A percentile compares a stretch with the other conserved stretches of the same genome.
phyloP scores from a whole-genome alignment of 495 filamentous ascomycete species.

The Aspergillus nanangensis region DNA sequence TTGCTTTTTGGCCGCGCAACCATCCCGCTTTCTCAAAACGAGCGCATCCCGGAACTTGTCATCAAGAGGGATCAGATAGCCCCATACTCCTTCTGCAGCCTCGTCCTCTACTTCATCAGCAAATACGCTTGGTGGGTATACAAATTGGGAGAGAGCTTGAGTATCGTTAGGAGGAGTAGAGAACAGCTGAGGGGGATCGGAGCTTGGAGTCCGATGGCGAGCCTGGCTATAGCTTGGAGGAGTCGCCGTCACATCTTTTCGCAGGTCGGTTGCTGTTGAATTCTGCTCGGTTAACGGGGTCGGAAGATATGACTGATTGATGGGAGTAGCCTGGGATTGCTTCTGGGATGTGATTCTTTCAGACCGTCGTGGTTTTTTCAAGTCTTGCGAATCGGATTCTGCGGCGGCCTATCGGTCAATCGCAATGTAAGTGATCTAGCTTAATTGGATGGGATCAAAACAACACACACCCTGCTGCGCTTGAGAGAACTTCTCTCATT shows the following conservation, averaged over 20 bases:
- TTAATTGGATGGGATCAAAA: not conserved
- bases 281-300: slow-evolving; percentile 71
- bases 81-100: slow-evolving; percentile 84
- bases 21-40: slow-evolving; percentile 64
- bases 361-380: slow-evolving; percentile 50
- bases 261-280: slow-evolving; percentile 57
- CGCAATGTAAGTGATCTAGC: not conserved
- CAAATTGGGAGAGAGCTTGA: slow-evolving; percentile 70
- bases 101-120: slow-evolving; percentile 81
- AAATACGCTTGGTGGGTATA: slow-evolving; percentile 67
- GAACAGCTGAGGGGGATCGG: slow-evolving; percentile 59
- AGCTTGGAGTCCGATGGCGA: slow-evolving; percentile 46
- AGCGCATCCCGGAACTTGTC: slow-evolving; percentile 62
- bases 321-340: slow-evolving; percentile 50
- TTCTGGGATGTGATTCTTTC: slow-evolving; percentile 51
- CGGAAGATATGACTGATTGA: slow-evolving; percentile 67
- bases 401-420: slow-evolving; percentile 37
- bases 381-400: slow-evolving; percentile 37
- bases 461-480: slow-evolving; percentile 39
- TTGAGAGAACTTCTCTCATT: slow-evolving; percentile 51
- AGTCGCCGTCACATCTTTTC: slow-evolving; percentile 69
- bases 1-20: slow-evolving; percentile 57
- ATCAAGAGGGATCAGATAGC: slow-evolving; percentile 83
- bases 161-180: slow-evolving; percentile 65
- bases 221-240: slow-evolving; percentile 61